Base-by-base conservation (phyloP, 164 flowering plant species). In the Malania oleifera region DNA sequence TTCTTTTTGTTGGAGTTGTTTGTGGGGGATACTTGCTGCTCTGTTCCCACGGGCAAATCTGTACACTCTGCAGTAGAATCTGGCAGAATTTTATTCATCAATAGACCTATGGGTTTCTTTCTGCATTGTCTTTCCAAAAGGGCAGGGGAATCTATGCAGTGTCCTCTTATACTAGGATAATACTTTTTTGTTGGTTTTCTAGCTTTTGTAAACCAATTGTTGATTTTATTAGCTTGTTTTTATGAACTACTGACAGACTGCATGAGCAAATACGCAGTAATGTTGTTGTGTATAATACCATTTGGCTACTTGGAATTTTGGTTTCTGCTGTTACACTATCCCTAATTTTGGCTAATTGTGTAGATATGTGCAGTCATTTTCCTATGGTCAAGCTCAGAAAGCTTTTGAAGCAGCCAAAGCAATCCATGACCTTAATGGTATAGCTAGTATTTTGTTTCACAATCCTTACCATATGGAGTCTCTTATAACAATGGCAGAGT, bases 381-480 rank as follows among this genome's bases (percentile, higher is more conserved):
- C 88, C 26, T 89, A 92, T 69, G 52, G 58, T 73, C 83, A 86
- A 67, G 82, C 89, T 52, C 97, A 92, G 67, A 80, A 71, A 53
- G 77, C 78, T 51, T 89, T 85, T 67, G 96, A 87, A 77, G 89
- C 89, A 65, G 97, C 97, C 44, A 86, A 84, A 74, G 85, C 86
- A 31, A 75, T 66, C 40, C 82, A 89, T 71, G 95, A 89, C 71
- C 71, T 89, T 17, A 84, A 92, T 76, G 82, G 85, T 37, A 80
- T 92, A 56, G 85, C 84, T 41, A 79, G 74, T 63, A 72, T 92
- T 67, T 62, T 86, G 28, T 25, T 62, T 39, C 40, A 83, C 66
- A 73, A 84, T 63, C 96, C 96, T 44, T 92, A 89, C 62, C 98
- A 92, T 45, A 44, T 87, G 13, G 98, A 92, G 60, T 82, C 98